phyloP scores from a whole-genome alignment of 1,284 basidiomycete species.

The Microbotryomycetes sp. region DNA sequence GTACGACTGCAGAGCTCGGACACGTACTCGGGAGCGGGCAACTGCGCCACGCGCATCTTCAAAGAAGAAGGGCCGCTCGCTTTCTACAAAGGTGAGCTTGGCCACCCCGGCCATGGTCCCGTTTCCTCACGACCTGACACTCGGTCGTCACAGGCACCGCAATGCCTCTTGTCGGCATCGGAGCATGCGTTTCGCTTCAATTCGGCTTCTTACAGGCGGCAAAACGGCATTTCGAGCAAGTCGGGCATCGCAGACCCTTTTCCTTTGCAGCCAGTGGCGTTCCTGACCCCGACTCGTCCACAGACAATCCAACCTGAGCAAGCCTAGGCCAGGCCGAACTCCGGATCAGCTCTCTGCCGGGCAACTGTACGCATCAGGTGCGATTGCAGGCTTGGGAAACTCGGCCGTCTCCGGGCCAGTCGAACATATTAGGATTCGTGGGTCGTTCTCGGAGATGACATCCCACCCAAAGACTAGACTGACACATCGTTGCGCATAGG shows the following conservation, averaged over 20 bases:
- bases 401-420: conserved; percentile 89
- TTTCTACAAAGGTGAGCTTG: conserved; percentile 72
- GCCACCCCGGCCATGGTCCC: background rate
- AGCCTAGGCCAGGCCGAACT: background rate
- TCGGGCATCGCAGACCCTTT: conserved; percentile 2
- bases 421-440: conserved; percentile 94
- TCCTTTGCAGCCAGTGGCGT: conserved; percentile 12
- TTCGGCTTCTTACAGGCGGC: conserved; percentile 85
- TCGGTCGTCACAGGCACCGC: conserved; percentile 59
- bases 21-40: conserved; percentile 77
- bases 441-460: conserved; percentile 39
- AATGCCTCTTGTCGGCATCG: conserved; percentile 87
- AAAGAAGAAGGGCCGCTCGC: conserved; percentile 86
- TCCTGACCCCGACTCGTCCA: conserved; percentile 26
- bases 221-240: conserved; percentile 76
- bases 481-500: conserved; percentile 46
- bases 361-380: conserved; percentile 72
- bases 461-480: background rate
- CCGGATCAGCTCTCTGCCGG: conserved; percentile 53
- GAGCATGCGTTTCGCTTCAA: conserved; percentile 91
- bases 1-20: conserved; percentile 90
- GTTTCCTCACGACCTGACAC: background rate
- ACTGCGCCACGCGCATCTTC: conserved; percentile 79
- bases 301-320: background rate
- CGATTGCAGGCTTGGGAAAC: conserved; percentile 81